phyloP scores from a whole-genome alignment of 1,139 yeast species.

The Geotrichum siamense region DNA sequence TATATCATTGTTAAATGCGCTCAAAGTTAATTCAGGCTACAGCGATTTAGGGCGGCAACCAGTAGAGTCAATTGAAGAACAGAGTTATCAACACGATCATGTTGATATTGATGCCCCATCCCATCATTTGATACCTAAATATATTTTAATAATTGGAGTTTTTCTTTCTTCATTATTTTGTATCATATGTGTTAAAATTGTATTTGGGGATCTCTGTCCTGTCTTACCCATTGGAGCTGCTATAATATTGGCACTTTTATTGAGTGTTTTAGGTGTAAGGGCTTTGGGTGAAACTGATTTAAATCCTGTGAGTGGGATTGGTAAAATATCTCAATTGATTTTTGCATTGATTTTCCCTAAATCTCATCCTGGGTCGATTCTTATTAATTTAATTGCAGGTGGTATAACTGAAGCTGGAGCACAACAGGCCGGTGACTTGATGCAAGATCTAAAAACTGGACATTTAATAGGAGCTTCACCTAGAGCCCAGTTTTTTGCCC shows the following conservation, averaged over 20 bases:
- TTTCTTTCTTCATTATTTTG: constrained; percentile 60
- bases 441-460: constrained; percentile 96
- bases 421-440: constrained; percentile 95
- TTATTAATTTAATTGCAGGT: constrained; percentile 86
- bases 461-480: constrained; percentile 90
- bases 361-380: constrained; percentile 68
- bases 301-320: constrained; percentile 95
- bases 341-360: constrained; percentile 78
- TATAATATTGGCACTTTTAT: constrained; percentile 61
- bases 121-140: constrained; percentile 46
- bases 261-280: constrained; percentile 81
- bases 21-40: not conserved
- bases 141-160: constrained; percentile 54
- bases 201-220: constrained; percentile 70
- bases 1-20: constrained; percentile 18
- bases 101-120: constrained; percentile 37
- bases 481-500: constrained; percentile 84
- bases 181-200: constrained; percentile 50
- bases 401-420: constrained; percentile 99
- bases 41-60: not conserved
- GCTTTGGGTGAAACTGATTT: constrained; percentile 95
- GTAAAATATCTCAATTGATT: constrained; percentile 81
- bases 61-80: constrained; percentile 35
- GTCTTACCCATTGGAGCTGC: constrained; percentile 62
- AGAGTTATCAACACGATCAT: no score